Percentiles rank a stretch among this genome's conserved stretches.
Evolutionary conservation across 2,329 filamentous ascomycete species (phyloP).

Genomic region (Arthrobotrys sphaeroides): DNA sequence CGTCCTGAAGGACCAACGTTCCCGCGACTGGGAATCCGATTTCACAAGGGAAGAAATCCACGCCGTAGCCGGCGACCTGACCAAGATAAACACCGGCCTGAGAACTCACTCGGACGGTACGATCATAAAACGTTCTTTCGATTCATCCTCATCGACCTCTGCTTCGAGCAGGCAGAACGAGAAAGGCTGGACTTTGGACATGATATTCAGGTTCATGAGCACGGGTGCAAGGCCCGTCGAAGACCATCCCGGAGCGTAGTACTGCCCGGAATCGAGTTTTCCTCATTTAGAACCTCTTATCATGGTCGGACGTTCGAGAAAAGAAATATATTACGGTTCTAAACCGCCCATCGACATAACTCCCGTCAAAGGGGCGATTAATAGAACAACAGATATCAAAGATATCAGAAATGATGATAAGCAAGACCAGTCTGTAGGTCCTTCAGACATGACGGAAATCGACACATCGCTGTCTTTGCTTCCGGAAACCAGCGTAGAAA

Average conservation of each 20-base stretch:
- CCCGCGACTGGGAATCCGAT: constrained; percentile 50
- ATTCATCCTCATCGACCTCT: background rate
- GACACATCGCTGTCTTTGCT: too few species aligned
- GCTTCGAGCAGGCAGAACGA: constrained; percentile 34
- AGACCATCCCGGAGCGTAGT: constrained; percentile 12
- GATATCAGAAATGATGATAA: too few species aligned
- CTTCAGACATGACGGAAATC: too few species aligned
- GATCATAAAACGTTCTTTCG: constrained; percentile 32
- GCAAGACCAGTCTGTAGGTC: too few species aligned
- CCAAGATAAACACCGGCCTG: constrained; percentile 43
- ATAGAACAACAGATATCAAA: too few species aligned
- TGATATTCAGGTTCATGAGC: constrained; percentile 52
- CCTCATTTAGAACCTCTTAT: background rate
- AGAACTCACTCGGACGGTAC: constrained; percentile 28
- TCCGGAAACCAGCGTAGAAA: too few species aligned
- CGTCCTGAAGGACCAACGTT: constrained; percentile 38
- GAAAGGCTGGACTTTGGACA: constrained; percentile 42
- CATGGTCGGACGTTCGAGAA: too few species aligned
- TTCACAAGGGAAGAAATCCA: constrained; percentile 49
- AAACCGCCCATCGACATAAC: too few species aligned
- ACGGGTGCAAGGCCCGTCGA: constrained; percentile 28
- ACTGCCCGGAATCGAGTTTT: background rate
- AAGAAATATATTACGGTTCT: too few species aligned
- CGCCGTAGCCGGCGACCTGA: constrained; percentile 18
- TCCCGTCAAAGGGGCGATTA: too few species aligned